Evolutionary conservation across 768 basidiomycete species (phyloP).

Genomic region (Cystofilobasidium capitatum): DNA sequence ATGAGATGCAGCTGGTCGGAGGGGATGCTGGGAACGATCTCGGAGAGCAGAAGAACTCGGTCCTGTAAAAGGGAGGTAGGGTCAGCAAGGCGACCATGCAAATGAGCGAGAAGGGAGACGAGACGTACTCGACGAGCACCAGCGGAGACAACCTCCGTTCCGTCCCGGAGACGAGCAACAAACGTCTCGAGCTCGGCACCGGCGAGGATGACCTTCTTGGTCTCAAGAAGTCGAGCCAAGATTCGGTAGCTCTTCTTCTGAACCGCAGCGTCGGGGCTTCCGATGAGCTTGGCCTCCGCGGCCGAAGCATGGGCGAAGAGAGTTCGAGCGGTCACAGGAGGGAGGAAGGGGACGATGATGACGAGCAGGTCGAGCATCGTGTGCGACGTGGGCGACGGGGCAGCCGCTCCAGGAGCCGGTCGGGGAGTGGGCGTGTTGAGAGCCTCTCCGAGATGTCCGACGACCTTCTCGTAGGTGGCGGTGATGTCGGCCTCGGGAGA

Average conservation of each 20-base stretch:
- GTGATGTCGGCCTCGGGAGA: slow-evolving; percentile 66
- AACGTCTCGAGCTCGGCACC: slow-evolving; percentile 48
- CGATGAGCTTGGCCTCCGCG: slow-evolving; percentile 50
- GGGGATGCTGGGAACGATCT: slow-evolving; percentile 60
- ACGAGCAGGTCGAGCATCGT: slow-evolving; percentile 68
- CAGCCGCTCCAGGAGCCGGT: background rate
- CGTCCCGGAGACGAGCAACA: slow-evolving; percentile 56
- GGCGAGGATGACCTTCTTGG: slow-evolving; percentile 45
- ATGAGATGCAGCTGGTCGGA: slow-evolving; percentile 68
- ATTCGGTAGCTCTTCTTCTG: slow-evolving; percentile 95
- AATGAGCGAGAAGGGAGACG: background rate
- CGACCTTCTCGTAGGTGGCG: slow-evolving; percentile 71
- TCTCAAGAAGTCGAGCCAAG: slow-evolving; percentile 62
- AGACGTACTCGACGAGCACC: slow-evolving; percentile 73
- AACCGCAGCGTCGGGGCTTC: slow-evolving; percentile 69
- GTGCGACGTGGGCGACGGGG: slow-evolving; percentile 44
- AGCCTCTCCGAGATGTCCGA: slow-evolving; percentile 42
- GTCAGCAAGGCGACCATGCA: background rate
- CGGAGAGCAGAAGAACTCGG: slow-evolving; percentile 63
- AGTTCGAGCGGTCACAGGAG: slow-evolving; percentile 50
- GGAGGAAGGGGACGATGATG: slow-evolving; percentile 67
- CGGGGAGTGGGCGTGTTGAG: slow-evolving; percentile 27
- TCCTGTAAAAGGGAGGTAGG: slow-evolving; percentile 48
- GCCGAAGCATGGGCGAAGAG: slow-evolving; percentile 65
- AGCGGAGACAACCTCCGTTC: slow-evolving; percentile 56